Base-by-base conservation (phyloP, 2,329 filamentous ascomycete genomes). In the Colletotrichum sublineola region DNA sequence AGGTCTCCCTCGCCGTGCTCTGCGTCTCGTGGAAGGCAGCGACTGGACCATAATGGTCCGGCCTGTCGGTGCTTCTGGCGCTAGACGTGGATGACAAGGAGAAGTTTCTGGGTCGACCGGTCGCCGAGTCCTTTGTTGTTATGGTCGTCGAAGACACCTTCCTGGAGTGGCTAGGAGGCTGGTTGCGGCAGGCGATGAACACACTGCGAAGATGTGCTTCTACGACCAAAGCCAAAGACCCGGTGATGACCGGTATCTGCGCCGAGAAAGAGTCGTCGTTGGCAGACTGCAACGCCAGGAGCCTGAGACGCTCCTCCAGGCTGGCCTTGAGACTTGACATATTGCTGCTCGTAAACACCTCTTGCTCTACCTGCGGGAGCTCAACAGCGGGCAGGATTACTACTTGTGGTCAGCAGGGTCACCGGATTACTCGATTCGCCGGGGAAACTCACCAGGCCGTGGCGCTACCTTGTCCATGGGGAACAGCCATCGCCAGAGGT, bases 171-270 rank as follows among this genome's bases (percentile, higher is more conserved):
- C 44, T 14, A 6, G 52, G 55, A 5, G 70, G 40, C 36, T 56
- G 53, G 8, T 44, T 70, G 15, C 70, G 70, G 24, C 70, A 73
- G 15, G 44, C 12, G 36, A 73, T 73, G 55, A 73, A 73, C 2
- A 73, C 70, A 11, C 70, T 70, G 8, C 70, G 58, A 33, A 73
- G 60, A 50, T 73, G 70, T 14, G 70, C 70, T 20, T 73, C 70
- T 0, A 73, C 58, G 12, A 64, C 70, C 14, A 73, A 61, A 8
- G 66, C 55, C 12, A 73, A 33, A 1, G 66, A 73, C 15, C 56
- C 70, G 11, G 66, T 73, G 29, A 73, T 73, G 5, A 73, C 66
- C 6, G 66, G 70, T 8, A 73, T 70, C 66, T 73, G 70, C 5
- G 70, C 60, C 11, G 55, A 69, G 3, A 73, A 56, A 1, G 67